Conservation (phyloP, 2,329 filamentous ascomycete species). For the Tolypocladium nubicola region DNA sequence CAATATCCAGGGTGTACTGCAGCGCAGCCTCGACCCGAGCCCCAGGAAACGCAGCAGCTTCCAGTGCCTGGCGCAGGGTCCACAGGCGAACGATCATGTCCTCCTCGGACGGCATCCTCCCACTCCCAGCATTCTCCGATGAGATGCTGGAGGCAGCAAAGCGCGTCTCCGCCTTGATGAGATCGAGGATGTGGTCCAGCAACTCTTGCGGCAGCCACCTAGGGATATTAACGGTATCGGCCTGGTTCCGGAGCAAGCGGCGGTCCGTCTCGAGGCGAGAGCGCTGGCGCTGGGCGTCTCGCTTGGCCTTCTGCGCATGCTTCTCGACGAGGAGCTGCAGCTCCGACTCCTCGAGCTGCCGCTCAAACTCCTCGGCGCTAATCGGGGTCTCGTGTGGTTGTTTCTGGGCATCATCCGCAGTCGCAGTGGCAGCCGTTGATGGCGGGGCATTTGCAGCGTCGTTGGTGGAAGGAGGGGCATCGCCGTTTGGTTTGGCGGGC, state of each 20-base stretch:
- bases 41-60: conserved; percentile 56
- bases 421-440: background rate
- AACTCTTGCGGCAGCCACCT: conserved; percentile 77
- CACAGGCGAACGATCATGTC: conserved; percentile 72
- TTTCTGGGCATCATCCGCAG: conserved; percentile 1
- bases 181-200: conserved; percentile 63
- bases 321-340: conserved; percentile 83
- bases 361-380: conserved; percentile 82
- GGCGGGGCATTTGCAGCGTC: conserved; percentile 13
- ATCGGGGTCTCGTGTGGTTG: conserved; percentile 35
- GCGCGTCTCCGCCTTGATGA: conserved; percentile 57
- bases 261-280: conserved; percentile 75
- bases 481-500: conserved; percentile 14
- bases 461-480: conserved; percentile 17
- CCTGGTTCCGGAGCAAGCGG: conserved; percentile 68
- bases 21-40: conserved; percentile 53
- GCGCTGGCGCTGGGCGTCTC: conserved; percentile 68
- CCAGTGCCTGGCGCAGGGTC: conserved; percentile 68
- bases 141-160: conserved; percentile 41
- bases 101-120: conserved; percentile 58
- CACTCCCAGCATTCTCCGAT: conserved; percentile 30
- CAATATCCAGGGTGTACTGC: conserved; percentile 55
- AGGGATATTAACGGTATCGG: conserved; percentile 58
- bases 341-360: conserved; percentile 80
- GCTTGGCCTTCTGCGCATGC: conserved; percentile 64